Percentiles rank a stretch among this genome's conserved stretches.
These are phyloP conservation scores for Penicillium sp. DNA, from an alignment of 2,329 filamentous ascomycete genomes.

Conservation along the genomic window DNA sequence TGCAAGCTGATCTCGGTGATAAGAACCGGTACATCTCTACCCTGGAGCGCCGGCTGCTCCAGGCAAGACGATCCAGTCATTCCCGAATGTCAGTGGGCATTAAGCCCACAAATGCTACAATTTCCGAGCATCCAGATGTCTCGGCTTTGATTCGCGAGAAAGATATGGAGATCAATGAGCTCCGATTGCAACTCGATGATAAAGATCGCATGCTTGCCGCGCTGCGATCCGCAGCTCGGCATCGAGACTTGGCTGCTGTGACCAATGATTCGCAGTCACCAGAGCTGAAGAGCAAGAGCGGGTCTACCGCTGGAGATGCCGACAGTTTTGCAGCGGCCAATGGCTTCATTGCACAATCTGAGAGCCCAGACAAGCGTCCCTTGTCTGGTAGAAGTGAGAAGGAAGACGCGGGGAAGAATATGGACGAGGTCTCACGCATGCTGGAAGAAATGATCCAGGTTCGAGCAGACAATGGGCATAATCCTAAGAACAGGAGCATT, in stretches of 20 bases:
- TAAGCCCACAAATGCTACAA: slow-evolving; percentile 62
- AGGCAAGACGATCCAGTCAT: slow-evolving; percentile 85
- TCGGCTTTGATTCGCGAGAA: slow-evolving; percentile 76
- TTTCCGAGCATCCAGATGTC: slow-evolving; percentile 74
- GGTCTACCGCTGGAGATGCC: slow-evolving; percentile 31
- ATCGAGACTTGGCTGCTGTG: slow-evolving; percentile 75
- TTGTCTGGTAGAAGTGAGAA: slow-evolving; percentile 33
- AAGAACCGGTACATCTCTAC: slow-evolving; percentile 97
- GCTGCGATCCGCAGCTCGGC: slow-evolving; percentile 78
- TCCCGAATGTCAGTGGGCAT: slow-evolving; percentile 76
- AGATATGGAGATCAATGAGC: slow-evolving; percentile 85
- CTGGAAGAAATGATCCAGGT: slow-evolving; percentile 96
- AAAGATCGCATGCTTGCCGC: slow-evolving; percentile 92
- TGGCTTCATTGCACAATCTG: slow-evolving; percentile 21
- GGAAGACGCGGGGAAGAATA: slow-evolving; percentile 57
- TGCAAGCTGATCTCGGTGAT: slow-evolving; percentile 92
- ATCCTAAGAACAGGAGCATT: slow-evolving; percentile 63
- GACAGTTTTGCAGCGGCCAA: slow-evolving; percentile 19
- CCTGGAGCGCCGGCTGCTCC: slow-evolving; percentile 84
- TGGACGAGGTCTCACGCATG: slow-evolving; percentile 90
- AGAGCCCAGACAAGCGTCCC: slow-evolving; percentile 31
- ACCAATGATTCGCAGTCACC: slow-evolving; percentile 36
- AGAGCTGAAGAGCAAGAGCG: slow-evolving; percentile 30
- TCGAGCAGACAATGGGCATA: slow-evolving; percentile 71
- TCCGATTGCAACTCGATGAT: slow-evolving; percentile 86